Conservation (phyloP, 805 yeast genomes). For the Candida endomychidarum region DNA sequence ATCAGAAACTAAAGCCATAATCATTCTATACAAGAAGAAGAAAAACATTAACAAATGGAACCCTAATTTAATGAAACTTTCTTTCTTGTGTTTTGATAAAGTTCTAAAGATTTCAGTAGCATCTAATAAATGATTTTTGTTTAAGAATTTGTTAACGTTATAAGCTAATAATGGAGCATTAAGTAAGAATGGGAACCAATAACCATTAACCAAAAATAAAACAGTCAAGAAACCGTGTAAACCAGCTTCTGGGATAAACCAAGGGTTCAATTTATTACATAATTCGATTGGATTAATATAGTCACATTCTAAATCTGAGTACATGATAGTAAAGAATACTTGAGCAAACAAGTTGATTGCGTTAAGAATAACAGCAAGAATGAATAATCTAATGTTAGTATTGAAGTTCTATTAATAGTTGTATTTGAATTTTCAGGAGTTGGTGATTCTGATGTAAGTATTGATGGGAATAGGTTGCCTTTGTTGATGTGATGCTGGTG, state of each 20-base stretch:
- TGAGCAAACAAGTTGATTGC: slow-evolving; percentile 87
- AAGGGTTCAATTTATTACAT: slow-evolving; percentile 87
- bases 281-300: slow-evolving; percentile 96
- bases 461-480: too few relatives aligned
- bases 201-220: slow-evolving; percentile 79
- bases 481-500: too few relatives aligned
- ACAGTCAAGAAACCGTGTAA: slow-evolving; percentile 71
- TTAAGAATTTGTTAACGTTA: slow-evolving; percentile 76
- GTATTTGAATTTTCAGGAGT: too few relatives aligned
- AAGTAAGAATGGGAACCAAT: slow-evolving; percentile 85
- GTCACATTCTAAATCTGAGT: slow-evolving; percentile 92
- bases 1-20: slow-evolving; percentile 83
- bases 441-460: too few relatives aligned
- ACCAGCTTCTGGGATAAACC: slow-evolving; percentile 87
- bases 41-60: slow-evolving; percentile 91
- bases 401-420: too few relatives aligned
- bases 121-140: slow-evolving; percentile 83
- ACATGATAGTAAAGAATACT: slow-evolving; percentile 93
- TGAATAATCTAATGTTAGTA: slow-evolving; percentile 50
- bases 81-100: slow-evolving; percentile 87
- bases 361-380: slow-evolving; percentile 77
- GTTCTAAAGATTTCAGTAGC: slow-evolving; percentile 98
- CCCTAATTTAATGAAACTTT: slow-evolving; percentile 84
- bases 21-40: slow-evolving; percentile 94
- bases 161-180: slow-evolving; percentile 82